Conservation (phyloP, 306 rosid genomes). For the cucumber (Cucumis sativus) region Cucumber_9930_V3 NC_026656.2:13369001-13369500, state of each 20-base stretch:
- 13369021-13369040: too few relatives aligned
- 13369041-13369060: too few relatives aligned
- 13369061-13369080: too few relatives aligned
- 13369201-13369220: background rate
- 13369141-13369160: too few relatives aligned
- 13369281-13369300: background rate
- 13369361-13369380: background rate
- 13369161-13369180: background rate
- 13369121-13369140: too few relatives aligned
- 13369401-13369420: constrained; percentile 8
- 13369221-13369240: background rate
- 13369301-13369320: background rate
- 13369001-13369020: too few relatives aligned
- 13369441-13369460: constrained; percentile 70
- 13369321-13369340: background rate
- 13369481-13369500: constrained; percentile 20
- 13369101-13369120: too few relatives aligned
- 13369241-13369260: background rate
- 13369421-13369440: constrained; percentile 68
- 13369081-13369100: too few relatives aligned
- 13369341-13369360: background rate
- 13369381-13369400: background rate
- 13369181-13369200: background rate
- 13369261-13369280: background rate
- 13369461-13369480: constrained; percentile 75